A percentile compares a stretch with the other conserved stretches of the same genome.
Conservation (phyloP, 495 filamentous ascomycete genomes). For the Neurospora pannonica region DNA sequence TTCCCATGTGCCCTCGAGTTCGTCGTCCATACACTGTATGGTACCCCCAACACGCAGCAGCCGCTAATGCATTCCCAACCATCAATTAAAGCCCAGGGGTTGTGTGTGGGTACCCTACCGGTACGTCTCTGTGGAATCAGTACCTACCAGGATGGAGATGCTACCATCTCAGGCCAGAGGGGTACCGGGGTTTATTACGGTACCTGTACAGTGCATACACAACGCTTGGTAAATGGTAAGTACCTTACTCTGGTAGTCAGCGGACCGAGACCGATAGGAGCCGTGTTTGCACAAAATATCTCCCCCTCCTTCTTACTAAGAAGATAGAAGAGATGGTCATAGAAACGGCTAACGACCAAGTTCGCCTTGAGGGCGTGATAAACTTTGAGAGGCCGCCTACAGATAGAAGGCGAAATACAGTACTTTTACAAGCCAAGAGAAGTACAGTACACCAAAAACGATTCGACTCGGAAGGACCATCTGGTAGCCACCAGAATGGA, state of each 20-base stretch:
- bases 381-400: background rate
- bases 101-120: conserved; percentile 3
- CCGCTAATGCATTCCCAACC: conserved; percentile 18
- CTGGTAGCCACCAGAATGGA: background rate
- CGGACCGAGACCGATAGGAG: background rate
- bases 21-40: background rate
- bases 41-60: conserved; percentile 11
- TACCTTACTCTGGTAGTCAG: background rate
- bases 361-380: background rate
- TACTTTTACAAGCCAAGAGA: background rate
- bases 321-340: background rate
- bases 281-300: background rate
- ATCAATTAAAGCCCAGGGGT: conserved; percentile 4
- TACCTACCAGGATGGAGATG: background rate
- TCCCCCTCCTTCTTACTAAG: background rate
- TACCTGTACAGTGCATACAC: background rate
- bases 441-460: background rate
- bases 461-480: background rate
- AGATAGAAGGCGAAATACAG: background rate
- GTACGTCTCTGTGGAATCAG: background rate
- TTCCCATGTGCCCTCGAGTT: background rate
- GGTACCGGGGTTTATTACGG: background rate
- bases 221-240: background rate
- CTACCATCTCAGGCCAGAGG: background rate
- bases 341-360: background rate